A percentile compares a stretch with the other conserved stretches of the same genome.
These are phyloP conservation scores for Paracamarosporium sp. DNA, from an alignment of 2,329 filamentous ascomycete species.

Conservation along the genomic window DNA sequence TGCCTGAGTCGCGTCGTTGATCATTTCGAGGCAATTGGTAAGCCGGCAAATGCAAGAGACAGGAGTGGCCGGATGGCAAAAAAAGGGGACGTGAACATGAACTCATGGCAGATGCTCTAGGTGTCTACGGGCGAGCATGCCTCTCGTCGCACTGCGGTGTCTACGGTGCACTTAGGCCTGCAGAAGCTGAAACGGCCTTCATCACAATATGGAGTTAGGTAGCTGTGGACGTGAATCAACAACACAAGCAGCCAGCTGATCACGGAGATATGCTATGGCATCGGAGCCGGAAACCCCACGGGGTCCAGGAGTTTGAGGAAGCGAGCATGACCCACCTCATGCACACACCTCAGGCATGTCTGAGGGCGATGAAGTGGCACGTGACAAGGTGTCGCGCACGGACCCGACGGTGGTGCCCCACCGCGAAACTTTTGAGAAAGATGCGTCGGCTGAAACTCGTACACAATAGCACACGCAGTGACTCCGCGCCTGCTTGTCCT, in stretches of 20 bases:
- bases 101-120: not conserved
- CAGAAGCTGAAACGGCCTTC: too few relatives aligned
- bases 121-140: too few relatives aligned
- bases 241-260: too few relatives aligned
- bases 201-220: too few relatives aligned
- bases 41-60: not conserved
- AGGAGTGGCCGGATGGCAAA: not conserved
- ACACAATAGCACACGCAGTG: not conserved
- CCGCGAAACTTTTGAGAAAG: constrained; percentile 9
- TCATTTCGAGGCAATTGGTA: not conserved
- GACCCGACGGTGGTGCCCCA: constrained; percentile 4
- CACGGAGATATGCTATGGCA: too few relatives aligned
- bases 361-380: not conserved
- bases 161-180: too few relatives aligned
- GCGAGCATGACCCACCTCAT: not conserved
- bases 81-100: not conserved
- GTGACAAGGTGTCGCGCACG: constrained; percentile 9
- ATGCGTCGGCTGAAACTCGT: not conserved
- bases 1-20: not conserved
- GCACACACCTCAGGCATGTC: too few relatives aligned
- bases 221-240: too few relatives aligned
- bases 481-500: constrained; percentile 6
- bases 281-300: not conserved
- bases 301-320: not conserved
- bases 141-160: too few relatives aligned